phyloP scores from a whole-genome alignment of 257 asterid species.

The Solanum gracilifrons region DNA sequence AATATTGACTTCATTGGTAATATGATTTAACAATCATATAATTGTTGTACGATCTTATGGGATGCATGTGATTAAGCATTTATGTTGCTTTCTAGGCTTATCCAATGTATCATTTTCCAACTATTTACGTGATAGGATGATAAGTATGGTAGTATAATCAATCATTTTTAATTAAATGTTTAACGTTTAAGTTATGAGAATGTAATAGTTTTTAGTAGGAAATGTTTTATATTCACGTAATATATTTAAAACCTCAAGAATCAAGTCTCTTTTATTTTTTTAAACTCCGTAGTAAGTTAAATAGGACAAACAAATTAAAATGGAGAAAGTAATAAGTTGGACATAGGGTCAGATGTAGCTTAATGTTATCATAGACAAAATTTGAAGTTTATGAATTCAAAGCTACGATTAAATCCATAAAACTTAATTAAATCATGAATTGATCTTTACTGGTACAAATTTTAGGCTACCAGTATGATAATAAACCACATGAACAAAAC shows the following conservation, averaged over 20 bases:
- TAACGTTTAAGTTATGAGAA: fast-evolving
- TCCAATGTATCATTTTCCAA: neutral
- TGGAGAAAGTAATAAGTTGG: neutral
- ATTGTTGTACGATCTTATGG: neutral
- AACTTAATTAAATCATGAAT: neutral
- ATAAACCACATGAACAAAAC: neutral
- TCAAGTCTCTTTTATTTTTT: fast-evolving
- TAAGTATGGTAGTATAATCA: neutral
- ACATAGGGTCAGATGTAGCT: neutral
- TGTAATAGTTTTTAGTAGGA: neutral
- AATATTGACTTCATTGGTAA: neutral
- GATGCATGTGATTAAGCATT: neutral
- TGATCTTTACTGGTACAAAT: neutral
- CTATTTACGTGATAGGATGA: neutral
- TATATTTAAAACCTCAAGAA: neutral
- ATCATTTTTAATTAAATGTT: no score
- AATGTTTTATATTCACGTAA: fast-evolving
- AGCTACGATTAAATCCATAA: neutral
- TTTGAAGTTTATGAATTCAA: neutral
- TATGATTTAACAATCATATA: neutral
- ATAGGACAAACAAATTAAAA: neutral
- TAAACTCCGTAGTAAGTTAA: neutral
- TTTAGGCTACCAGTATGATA: neutral
- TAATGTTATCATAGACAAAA: neutral
- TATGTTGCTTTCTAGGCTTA: neutral